phyloP scores from a whole-genome alignment of 441 rosid species.

The Rhodomyrtus psidioides region DNA sequence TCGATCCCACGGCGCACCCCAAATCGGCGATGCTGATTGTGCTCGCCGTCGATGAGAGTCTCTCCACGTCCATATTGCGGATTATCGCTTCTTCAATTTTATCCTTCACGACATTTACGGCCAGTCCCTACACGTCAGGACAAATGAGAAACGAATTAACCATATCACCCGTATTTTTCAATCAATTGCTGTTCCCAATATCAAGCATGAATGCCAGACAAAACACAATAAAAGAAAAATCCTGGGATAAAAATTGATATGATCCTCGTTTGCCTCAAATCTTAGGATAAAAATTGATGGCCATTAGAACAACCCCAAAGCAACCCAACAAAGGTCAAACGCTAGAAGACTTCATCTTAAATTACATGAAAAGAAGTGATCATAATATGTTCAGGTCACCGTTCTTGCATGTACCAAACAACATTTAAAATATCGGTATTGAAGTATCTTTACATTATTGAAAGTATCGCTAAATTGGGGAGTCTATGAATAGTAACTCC shows the following conservation, averaged over 20 bases:
- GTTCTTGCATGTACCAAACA: background rate
- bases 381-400: background rate
- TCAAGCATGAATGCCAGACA: background rate
- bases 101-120: slow-evolving; percentile 18
- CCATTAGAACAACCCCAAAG: background rate
- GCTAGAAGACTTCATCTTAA: background rate
- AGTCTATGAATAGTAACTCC: background rate
- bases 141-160: background rate
- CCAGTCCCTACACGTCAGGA: slow-evolving; percentile 4
- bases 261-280: background rate
- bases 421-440: background rate
- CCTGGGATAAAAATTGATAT: background rate
- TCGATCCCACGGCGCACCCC: slow-evolving; percentile 67
- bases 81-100: slow-evolving; percentile 26
- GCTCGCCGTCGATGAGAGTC: slow-evolving; percentile 13
- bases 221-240: background rate
- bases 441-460: background rate
- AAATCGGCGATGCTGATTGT: slow-evolving; percentile 39
- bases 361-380: background rate
- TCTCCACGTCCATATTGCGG: slow-evolving; percentile 31
- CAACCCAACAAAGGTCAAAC: background rate
- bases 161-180: background rate
- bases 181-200: background rate
- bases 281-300: too few relatives aligned
- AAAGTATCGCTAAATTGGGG: background rate